Conservation (phyloP, 2,329 filamentous ascomycete genomes). For the Septoria petroselini region DNA sequence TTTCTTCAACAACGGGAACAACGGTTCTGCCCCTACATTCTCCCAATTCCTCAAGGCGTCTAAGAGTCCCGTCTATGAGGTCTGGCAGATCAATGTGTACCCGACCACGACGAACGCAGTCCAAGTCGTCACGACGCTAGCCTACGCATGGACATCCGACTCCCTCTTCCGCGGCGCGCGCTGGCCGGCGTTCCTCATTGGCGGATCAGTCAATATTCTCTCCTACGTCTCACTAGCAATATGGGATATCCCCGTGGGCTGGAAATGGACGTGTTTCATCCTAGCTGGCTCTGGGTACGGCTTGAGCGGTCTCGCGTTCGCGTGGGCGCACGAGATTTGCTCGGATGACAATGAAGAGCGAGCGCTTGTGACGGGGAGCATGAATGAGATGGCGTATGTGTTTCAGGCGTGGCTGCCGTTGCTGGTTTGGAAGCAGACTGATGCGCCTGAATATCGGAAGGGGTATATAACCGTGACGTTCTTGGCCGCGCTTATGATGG, state of each 20-base stretch:
- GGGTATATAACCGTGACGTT: conserved; percentile 58
- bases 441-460: conserved; percentile 51
- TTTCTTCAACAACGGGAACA: conserved; percentile 60
- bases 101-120: conserved; percentile 52
- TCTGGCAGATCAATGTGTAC: conserved; percentile 56
- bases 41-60: conserved; percentile 47
- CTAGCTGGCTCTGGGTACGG: conserved; percentile 50
- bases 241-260: conserved; percentile 49
- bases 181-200: conserved; percentile 64
- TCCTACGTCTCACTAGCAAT: conserved; percentile 44
- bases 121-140: conserved; percentile 57
- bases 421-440: conserved; percentile 59
- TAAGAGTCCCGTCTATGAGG: conserved; percentile 45
- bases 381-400: conserved; percentile 69
- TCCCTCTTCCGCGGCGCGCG: conserved; percentile 56
- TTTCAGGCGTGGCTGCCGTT: conserved; percentile 67
- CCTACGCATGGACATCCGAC: conserved; percentile 66
- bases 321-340: conserved; percentile 52
- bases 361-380: conserved; percentile 60
- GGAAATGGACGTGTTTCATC: conserved; percentile 64
- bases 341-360: conserved; percentile 61
- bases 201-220: conserved; percentile 46
- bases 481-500: conserved; percentile 51
- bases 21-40: conserved; percentile 55
- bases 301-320: conserved; percentile 51